phyloP scores from a whole-genome alignment of 2,329 filamentous ascomycete species.

The Verticillium klebahnii region DNA sequence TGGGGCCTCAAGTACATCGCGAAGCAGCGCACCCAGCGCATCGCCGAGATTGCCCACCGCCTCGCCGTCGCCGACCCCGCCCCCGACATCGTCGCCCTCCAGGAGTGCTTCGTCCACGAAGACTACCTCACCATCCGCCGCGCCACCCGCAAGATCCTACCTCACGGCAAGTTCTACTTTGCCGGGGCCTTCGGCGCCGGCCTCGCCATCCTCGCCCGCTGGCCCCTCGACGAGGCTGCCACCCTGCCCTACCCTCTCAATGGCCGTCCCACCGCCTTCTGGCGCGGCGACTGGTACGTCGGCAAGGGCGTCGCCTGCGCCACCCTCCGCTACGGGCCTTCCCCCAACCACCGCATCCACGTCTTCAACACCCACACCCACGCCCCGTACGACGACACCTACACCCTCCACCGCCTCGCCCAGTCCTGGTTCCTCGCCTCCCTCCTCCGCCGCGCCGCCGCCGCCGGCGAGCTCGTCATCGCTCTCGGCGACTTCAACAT shows the following conservation, averaged over 20 bases:
- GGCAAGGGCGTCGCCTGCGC: slow-evolving; percentile 91
- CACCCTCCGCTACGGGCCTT: slow-evolving; percentile 65
- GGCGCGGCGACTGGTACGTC: slow-evolving; percentile 91
- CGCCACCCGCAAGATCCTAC: slow-evolving; percentile 68
- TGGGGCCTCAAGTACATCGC: slow-evolving; percentile 92
- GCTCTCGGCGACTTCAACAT: slow-evolving; percentile 96
- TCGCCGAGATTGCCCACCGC: slow-evolving; percentile 78
- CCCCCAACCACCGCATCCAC: slow-evolving; percentile 65
- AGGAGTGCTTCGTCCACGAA: slow-evolving; percentile 88
- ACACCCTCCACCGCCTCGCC: slow-evolving; percentile 83
- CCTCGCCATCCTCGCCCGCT: slow-evolving; percentile 81
- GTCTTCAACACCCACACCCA: slow-evolving; percentile 93
- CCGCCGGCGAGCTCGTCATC: slow-evolving; percentile 77
- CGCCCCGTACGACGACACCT: slow-evolving; percentile 88
- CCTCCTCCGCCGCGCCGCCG: slow-evolving; percentile 74
- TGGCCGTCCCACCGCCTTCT: slow-evolving; percentile 89
- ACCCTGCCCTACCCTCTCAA: slow-evolving; percentile 90
- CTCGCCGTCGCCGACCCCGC: slow-evolving; percentile 63
- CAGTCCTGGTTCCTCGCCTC: slow-evolving; percentile 96
- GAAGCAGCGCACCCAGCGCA: slow-evolving; percentile 69
- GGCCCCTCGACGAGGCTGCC: slow-evolving; percentile 85
- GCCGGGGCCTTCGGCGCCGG: slow-evolving; percentile 87
- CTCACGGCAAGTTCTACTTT: slow-evolving; percentile 90
- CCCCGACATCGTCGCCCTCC: slow-evolving; percentile 85
- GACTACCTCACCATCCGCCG: slow-evolving; percentile 77